These are phyloP conservation scores for Pisolithus microcarpus DNA, from an alignment of 768 basidiomycete species.

Conservation along the genomic window DNA sequence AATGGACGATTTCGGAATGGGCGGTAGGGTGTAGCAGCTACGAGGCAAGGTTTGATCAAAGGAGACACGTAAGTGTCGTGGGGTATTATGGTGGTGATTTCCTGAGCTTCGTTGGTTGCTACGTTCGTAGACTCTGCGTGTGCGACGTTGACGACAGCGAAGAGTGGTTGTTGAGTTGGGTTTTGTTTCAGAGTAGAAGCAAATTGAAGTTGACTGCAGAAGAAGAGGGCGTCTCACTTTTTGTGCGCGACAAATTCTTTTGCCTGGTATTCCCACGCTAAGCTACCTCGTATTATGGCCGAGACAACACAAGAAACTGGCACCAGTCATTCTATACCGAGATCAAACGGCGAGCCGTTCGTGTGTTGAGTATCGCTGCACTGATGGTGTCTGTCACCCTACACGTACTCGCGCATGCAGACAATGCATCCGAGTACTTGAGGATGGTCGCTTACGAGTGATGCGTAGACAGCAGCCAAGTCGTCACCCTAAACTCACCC, in stretches of 20 bases:
- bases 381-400: no score
- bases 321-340: no score
- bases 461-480: no score
- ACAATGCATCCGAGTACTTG: no score
- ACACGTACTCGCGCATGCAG: no score
- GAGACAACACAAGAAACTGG: not conserved
- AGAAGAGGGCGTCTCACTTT: constrained; percentile 4
- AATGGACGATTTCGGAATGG: constrained; percentile 8
- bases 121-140: constrained; percentile 9
- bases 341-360: no score
- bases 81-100: constrained; percentile 7
- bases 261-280: not conserved
- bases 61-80: constrained; percentile 17
- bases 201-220: constrained; percentile 26
- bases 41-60: constrained; percentile 11
- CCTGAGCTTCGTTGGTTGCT: constrained; percentile 5
- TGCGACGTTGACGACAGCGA: constrained; percentile 9
- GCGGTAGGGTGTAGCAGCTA: not conserved
- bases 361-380: no score
- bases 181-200: constrained; percentile 9
- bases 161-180: constrained; percentile 3
- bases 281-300: no score
- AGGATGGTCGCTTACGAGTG: no score
- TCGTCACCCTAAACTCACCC: no score
- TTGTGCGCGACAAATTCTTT: not conserved